These are phyloP conservation scores for Phytophthora pistaciae DNA, from an alignment of 352 stramenopile genomes.

Conservation along the genomic window DNA sequence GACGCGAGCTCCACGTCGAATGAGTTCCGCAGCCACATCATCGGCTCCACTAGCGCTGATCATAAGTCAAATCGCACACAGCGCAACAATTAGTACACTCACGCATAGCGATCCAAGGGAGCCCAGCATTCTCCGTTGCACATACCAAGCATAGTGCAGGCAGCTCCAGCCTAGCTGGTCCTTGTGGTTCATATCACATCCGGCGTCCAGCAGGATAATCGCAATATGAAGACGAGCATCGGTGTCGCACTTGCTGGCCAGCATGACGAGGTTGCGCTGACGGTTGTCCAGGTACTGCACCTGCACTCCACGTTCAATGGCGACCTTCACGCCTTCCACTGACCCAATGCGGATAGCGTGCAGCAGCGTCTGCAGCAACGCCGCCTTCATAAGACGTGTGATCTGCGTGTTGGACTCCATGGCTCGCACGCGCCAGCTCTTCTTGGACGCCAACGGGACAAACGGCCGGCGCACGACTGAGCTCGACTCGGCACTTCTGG, in stretches of 20 bases:
- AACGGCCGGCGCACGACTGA: slow-evolving; percentile 44
- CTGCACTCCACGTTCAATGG: slow-evolving; percentile 84
- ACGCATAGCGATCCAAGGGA: neutral
- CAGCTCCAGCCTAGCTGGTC: slow-evolving; percentile 89
- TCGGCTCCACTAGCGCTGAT: slow-evolving; percentile 73
- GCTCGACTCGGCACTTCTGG: slow-evolving; percentile 34
- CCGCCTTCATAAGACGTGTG: slow-evolving; percentile 81
- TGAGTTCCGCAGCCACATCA: slow-evolving; percentile 79
- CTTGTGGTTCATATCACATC: slow-evolving; percentile 87
- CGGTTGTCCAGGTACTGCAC: slow-evolving; percentile 82
- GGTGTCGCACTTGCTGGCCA: slow-evolving; percentile 85
- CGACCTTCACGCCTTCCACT: slow-evolving; percentile 84
- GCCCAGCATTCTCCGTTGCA: neutral
- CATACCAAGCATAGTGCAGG: slow-evolving; percentile 87
- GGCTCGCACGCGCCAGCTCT: slow-evolving; percentile 57
- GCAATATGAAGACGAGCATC: slow-evolving; percentile 80
- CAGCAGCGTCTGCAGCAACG: slow-evolving; percentile 86
- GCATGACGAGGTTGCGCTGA: slow-evolving; percentile 87
- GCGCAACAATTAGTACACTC: neutral
- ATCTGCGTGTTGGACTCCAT: slow-evolving; percentile 75
- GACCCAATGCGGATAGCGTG: slow-evolving; percentile 83
- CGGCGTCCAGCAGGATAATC: slow-evolving; percentile 88
- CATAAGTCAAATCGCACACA: neutral
- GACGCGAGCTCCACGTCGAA: slow-evolving; percentile 73
- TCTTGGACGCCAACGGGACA: slow-evolving; percentile 56